These are phyloP conservation scores for Metschnikowia lochheadii DNA, from an alignment of 805 yeast genomes.

Conservation along the genomic window DNA sequence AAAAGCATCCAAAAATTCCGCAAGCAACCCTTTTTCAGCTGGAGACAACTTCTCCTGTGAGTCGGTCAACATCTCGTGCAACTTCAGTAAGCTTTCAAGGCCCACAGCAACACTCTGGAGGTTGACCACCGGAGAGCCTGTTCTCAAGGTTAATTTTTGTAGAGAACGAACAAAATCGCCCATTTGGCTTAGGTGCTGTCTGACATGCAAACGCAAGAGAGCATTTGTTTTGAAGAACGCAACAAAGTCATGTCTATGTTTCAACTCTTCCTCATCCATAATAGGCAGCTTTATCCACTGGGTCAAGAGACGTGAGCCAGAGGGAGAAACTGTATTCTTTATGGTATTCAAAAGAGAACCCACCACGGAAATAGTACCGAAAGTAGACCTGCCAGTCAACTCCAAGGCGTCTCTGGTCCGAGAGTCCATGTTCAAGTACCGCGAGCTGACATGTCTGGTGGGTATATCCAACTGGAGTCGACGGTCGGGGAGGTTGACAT, in stretches of 20 bases:
- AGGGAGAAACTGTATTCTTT: constrained; percentile 68
- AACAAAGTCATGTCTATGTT: constrained; percentile 43
- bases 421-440: constrained; percentile 73
- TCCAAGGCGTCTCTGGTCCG: constrained; percentile 76
- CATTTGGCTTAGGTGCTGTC: constrained; percentile 39
- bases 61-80: constrained; percentile 12
- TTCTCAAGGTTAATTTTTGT: constrained; percentile 42
- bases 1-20: constrained; percentile 23
- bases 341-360: constrained; percentile 74
- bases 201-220: constrained; percentile 21
- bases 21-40: constrained; percentile 17
- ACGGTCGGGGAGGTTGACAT: constrained; percentile 68
- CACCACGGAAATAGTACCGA: constrained; percentile 46
- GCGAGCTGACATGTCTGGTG: constrained; percentile 45
- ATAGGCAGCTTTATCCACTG: constrained; percentile 85
- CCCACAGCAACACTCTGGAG: constrained; percentile 32
- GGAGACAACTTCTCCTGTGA: constrained; percentile 21
- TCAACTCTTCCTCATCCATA: constrained; percentile 52
- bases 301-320: constrained; percentile 75
- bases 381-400: constrained; percentile 49
- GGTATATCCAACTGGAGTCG: constrained; percentile 67
- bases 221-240: constrained; percentile 24
- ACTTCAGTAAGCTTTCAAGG: constrained; percentile 19
- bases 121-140: constrained; percentile 32
- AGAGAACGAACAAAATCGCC: constrained; percentile 59